Conservation (phyloP, 306 rosid species). For the Alnus glutinosa region DNA sequence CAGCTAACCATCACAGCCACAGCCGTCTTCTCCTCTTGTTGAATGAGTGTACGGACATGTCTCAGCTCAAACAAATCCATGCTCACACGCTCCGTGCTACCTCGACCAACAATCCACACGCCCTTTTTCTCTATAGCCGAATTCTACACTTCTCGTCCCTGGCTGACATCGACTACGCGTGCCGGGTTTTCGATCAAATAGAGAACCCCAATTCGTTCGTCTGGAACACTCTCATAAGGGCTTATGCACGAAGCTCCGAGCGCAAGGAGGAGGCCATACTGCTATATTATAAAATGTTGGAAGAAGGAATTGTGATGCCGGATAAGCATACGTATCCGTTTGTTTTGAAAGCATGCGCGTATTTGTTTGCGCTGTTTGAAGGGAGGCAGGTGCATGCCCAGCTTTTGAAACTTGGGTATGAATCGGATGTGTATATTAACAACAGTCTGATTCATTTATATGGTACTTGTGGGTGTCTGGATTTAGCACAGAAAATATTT, state of each 20-base stretch:
- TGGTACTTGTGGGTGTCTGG: conserved; percentile 62
- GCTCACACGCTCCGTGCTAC: conserved; percentile 68
- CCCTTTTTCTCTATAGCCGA: conserved; percentile 48
- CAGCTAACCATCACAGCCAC: conserved; percentile 19
- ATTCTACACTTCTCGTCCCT: conserved; percentile 55
- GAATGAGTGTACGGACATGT: conserved; percentile 34
- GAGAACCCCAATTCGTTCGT: conserved; percentile 62
- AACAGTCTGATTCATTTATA: conserved; percentile 84
- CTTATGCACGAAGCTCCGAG: conserved; percentile 54
- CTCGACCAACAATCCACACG: conserved; percentile 37
- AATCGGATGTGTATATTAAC: conserved; percentile 49
- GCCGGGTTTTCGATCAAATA: conserved; percentile 51
- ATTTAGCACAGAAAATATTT: conserved; percentile 57
- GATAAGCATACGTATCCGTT: conserved; percentile 73
- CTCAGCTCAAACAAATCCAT: conserved; percentile 70
- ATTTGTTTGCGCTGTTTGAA: conserved; percentile 53
- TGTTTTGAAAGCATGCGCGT: conserved; percentile 75
- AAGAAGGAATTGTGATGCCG: conserved; percentile 42
- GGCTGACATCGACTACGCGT: conserved; percentile 50
- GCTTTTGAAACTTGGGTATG: conserved; percentile 60
- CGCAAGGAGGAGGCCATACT: conserved; percentile 41
- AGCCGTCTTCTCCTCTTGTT: conserved; percentile 50
- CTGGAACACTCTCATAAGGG: conserved; percentile 83
- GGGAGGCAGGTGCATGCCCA: conserved; percentile 74
- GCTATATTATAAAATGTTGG: conserved; percentile 52